Evolutionary conservation across 2,329 filamentous ascomycete species (phyloP).

Genomic region (Aureobasidium pullulans): DNA sequence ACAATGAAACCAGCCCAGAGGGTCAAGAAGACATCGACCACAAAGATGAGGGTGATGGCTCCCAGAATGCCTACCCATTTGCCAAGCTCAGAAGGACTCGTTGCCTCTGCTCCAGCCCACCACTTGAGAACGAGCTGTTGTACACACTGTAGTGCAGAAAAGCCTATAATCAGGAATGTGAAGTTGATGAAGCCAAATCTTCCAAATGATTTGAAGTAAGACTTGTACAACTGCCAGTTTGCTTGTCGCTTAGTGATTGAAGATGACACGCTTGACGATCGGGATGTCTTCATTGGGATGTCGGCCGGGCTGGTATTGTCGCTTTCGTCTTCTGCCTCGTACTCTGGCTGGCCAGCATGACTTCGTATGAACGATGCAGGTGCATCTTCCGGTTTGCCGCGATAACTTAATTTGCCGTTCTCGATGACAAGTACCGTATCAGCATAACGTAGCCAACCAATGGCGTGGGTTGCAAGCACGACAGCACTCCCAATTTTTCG

Average conservation of each 20-base stretch:
- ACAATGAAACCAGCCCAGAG: constrained; percentile 11
- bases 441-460: constrained; percentile 28
- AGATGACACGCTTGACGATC: background rate
- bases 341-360: background rate
- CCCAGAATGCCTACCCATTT: constrained; percentile 8
- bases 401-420: constrained; percentile 3
- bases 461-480: constrained; percentile 37
- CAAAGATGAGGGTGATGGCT: constrained; percentile 1
- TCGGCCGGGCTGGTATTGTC: background rate
- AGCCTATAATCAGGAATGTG: background rate
- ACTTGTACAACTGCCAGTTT: constrained; percentile 12
- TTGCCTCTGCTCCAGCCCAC: constrained; percentile 29
- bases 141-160: constrained; percentile 3
- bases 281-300: background rate
- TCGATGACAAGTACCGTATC: constrained; percentile 35
- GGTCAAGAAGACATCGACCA: background rate
- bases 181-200: background rate
- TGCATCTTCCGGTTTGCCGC: constrained; percentile 2
- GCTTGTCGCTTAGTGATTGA: background rate
- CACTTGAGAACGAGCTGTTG: constrained; percentile 14
- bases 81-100: background rate
- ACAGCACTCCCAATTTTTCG: constrained; percentile 33
- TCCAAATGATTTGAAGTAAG: constrained; percentile 13
- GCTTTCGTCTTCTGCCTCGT: background rate
- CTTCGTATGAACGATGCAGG: background rate